A percentile compares a stretch with the other conserved stretches of the same genome.
Evolutionary conservation across 257 asterid genomes (phyloP).

Genomic region (Salvia hispanica): DNA sequence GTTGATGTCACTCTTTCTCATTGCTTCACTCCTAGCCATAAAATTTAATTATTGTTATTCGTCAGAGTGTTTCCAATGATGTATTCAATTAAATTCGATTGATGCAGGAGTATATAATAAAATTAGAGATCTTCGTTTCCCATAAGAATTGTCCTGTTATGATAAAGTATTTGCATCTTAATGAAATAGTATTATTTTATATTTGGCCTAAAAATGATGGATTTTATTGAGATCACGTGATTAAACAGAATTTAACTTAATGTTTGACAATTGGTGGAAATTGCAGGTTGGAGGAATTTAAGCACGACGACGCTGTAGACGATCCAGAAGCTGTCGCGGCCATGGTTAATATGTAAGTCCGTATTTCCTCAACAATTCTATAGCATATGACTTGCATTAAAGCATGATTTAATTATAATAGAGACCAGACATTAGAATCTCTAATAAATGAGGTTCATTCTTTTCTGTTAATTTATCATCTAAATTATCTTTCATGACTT

Average conservation of each 20-base stretch:
- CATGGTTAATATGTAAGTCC: constrained; percentile 60
- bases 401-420: neutral
- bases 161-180: neutral
- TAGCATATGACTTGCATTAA: neutral
- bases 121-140: neutral
- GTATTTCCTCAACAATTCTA: neutral
- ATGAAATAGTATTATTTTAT: too few relatives aligned
- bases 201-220: too few relatives aligned
- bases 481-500: neutral
- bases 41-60: too few relatives aligned
- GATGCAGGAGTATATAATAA: neutral
- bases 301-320: constrained; percentile 55
- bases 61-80: neutral
- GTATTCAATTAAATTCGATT: neutral
- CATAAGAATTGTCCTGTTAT: neutral
- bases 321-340: constrained; percentile 76
- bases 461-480: neutral
- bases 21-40: constrained; percentile 19
- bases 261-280: neutral
- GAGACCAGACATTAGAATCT: constrained; percentile 12
- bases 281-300: constrained; percentile 51
- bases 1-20: neutral
- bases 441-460: constrained; percentile 33
- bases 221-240: constrained; percentile 16
- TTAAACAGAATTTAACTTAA: neutral